A percentile compares a stretch with the other conserved stretches of the same genome.
Evolutionary conservation across 768 basidiomycete species (phyloP).

Genomic region (Hygrophoropsis aurantiaca): DNA sequence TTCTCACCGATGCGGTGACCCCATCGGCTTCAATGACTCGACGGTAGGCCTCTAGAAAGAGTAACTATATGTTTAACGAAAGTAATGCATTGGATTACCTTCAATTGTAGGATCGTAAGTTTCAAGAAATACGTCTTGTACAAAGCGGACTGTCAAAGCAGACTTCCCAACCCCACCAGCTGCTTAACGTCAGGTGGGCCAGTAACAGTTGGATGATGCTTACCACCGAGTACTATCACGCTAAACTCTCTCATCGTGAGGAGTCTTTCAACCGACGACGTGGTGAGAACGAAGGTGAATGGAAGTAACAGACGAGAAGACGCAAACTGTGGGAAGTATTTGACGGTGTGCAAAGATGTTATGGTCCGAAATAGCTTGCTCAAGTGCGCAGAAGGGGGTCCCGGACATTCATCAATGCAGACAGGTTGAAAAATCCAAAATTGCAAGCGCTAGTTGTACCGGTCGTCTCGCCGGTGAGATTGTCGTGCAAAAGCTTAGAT

Average conservation of each 20-base stretch:
- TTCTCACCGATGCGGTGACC: conserved; percentile 55
- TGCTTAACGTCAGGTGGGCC: conserved; percentile 26
- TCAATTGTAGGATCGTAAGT: conserved; percentile 85
- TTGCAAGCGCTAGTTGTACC: too few species aligned
- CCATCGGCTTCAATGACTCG: conserved; percentile 67
- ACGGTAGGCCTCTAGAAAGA: conserved; percentile 64
- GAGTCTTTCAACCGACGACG: conserved; percentile 4
- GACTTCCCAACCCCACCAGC: conserved; percentile 91
- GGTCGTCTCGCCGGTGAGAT: too few species aligned
- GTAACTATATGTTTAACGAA: too few species aligned
- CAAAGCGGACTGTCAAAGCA: conserved; percentile 78
- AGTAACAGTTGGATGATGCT: conserved; percentile 17
- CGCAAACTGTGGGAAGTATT: conserved; percentile 21
- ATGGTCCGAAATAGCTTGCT: background rate
- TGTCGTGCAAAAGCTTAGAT: too few species aligned
- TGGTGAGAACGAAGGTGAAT: conserved; percentile 2
- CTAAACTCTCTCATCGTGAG: conserved; percentile 67
- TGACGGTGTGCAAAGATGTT: conserved; percentile 7
- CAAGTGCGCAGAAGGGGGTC: too few species aligned
- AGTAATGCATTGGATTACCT: conserved; percentile 41
- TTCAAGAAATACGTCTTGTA: conserved; percentile 70
- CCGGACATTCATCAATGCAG: too few species aligned
- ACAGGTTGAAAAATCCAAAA: too few species aligned
- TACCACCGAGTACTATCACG: conserved; percentile 81
- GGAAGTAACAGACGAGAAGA: conserved; percentile 6